Conservation (phyloP, 352 stramenopile genomes). For the Pythium rhizo-oryzae region DNA sequence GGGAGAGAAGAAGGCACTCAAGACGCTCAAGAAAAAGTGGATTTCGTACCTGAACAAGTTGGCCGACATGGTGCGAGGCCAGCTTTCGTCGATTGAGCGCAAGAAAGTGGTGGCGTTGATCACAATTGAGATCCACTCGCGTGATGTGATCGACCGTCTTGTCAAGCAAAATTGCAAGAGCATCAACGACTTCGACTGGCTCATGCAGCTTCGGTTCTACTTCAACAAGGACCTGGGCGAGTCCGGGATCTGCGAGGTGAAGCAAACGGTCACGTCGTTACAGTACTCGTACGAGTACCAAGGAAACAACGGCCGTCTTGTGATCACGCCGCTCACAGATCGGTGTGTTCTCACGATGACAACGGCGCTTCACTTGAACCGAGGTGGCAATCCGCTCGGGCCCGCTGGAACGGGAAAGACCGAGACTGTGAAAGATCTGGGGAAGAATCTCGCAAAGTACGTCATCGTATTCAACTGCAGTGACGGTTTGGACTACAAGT, state of each 20-base stretch:
- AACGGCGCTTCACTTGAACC: slow-evolving; percentile 91
- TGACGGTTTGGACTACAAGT: slow-evolving; percentile 95
- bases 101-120: slow-evolving; percentile 98
- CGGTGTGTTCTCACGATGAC: slow-evolving; percentile 94
- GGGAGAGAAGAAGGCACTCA: slow-evolving; percentile 92
- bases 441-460: slow-evolving; percentile 94
- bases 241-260: slow-evolving; percentile 83
- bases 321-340: slow-evolving; percentile 94
- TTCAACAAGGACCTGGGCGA: slow-evolving; percentile 87
- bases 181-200: slow-evolving; percentile 92
- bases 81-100: slow-evolving; percentile 89
- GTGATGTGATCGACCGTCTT: slow-evolving; percentile 94
- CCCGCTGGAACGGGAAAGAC: slow-evolving; percentile 94
- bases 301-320: slow-evolving; percentile 87
- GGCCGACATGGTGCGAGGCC: slow-evolving; percentile 91
- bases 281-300: slow-evolving; percentile 90
- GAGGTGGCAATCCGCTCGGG: slow-evolving; percentile 91
- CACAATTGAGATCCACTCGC: slow-evolving; percentile 97
- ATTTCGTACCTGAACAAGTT: slow-evolving; percentile 94
- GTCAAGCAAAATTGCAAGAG: slow-evolving; percentile 94
- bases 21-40: slow-evolving; percentile 94
- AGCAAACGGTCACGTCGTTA: slow-evolving; percentile 84
- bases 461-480: slow-evolving; percentile 96
- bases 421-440: slow-evolving; percentile 94
- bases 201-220: slow-evolving; percentile 89